These are phyloP conservation scores for Alternaria rosae DNA, from an alignment of 2,329 filamentous ascomycete species.

Conservation along the genomic window DNA sequence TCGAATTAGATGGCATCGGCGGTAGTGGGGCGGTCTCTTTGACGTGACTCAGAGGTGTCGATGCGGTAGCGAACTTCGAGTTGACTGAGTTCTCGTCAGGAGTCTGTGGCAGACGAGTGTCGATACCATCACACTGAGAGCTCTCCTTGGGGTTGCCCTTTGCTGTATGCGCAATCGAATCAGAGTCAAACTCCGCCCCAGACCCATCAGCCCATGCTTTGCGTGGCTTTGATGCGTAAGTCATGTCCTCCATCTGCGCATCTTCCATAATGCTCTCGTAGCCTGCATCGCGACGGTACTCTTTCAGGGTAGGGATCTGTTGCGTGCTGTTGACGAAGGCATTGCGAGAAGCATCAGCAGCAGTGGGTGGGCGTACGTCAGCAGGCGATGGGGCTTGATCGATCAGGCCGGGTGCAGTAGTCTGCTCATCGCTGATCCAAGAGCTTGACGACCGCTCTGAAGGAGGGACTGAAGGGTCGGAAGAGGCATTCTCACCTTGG, in stretches of 20 bases:
- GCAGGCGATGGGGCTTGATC: constrained; percentile 11
- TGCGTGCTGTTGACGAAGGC: constrained; percentile 55
- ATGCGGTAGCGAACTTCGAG: constrained; percentile 5
- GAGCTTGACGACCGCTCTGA: constrained; percentile 30
- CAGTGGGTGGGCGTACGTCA: constrained; percentile 19
- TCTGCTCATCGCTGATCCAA: constrained; percentile 25
- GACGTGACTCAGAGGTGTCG: constrained; percentile 21
- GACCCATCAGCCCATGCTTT: constrained; percentile 51
- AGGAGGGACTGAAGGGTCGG: constrained; percentile 23
- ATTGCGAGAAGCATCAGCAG: constrained; percentile 47
- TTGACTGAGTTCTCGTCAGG: background rate
- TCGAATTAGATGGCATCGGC: constrained; percentile 5
- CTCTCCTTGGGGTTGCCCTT: constrained; percentile 25
- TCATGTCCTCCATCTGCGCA: constrained; percentile 34
- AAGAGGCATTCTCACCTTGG: constrained; percentile 17
- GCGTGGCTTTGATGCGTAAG: constrained; percentile 17
- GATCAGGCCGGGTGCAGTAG: constrained; percentile 25
- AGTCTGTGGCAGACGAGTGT: constrained; percentile 14
- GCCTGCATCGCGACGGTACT: constrained; percentile 17
- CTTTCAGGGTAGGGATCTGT: constrained; percentile 45
- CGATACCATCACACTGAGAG: constrained; percentile 9
- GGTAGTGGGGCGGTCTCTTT: constrained; percentile 22
- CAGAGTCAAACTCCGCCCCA: constrained; percentile 41
- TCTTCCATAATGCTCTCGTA: constrained; percentile 26
- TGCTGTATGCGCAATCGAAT: constrained; percentile 31